phyloP scores from a whole-genome alignment of 139 green algal genomes.

The Tetradesmus lagerheimii region DNA sequence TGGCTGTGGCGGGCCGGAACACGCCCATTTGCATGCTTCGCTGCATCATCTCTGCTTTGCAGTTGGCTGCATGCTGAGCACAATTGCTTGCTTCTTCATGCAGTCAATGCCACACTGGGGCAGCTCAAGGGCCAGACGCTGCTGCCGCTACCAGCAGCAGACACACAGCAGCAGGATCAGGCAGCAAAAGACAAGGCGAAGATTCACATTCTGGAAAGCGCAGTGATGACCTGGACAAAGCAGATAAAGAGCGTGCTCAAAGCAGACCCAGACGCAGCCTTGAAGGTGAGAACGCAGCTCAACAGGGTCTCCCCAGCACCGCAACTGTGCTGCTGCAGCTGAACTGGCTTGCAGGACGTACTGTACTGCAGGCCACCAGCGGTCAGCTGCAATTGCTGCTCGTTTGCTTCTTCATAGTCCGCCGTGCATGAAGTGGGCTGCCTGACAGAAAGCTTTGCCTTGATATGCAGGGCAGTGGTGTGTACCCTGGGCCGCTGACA shows the following conservation, averaged over 20 bases:
- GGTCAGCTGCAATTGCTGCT: too few relatives aligned
- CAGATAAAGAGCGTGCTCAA: slow-evolving; percentile 95
- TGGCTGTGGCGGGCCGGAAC: background rate
- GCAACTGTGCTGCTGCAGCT: background rate
- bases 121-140: slow-evolving; percentile 90
- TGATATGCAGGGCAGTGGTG: slow-evolving; percentile 52
- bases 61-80: background rate
- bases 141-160: slow-evolving; percentile 80
- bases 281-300: slow-evolving; percentile 55
- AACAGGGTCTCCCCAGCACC: background rate
- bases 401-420: too few relatives aligned
- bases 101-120: slow-evolving; percentile 85
- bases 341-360: background rate
- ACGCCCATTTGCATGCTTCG: background rate
- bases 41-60: background rate
- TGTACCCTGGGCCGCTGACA: slow-evolving; percentile 79
- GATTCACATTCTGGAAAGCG: slow-evolving; percentile 90
- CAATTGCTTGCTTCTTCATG: background rate
- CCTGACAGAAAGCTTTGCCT: background rate
- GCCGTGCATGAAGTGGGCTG: too few relatives aligned
- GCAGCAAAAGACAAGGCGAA: slow-evolving; percentile 81
- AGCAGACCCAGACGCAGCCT: slow-evolving; percentile 74
- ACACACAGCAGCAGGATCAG: slow-evolving; percentile 45
- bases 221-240: slow-evolving; percentile 89
- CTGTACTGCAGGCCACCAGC: background rate